A percentile compares a stretch with the other conserved stretches of the same genome.
Conservation (phyloP, 1,284 basidiomycete species). For the Grifola frondosa region DNA sequence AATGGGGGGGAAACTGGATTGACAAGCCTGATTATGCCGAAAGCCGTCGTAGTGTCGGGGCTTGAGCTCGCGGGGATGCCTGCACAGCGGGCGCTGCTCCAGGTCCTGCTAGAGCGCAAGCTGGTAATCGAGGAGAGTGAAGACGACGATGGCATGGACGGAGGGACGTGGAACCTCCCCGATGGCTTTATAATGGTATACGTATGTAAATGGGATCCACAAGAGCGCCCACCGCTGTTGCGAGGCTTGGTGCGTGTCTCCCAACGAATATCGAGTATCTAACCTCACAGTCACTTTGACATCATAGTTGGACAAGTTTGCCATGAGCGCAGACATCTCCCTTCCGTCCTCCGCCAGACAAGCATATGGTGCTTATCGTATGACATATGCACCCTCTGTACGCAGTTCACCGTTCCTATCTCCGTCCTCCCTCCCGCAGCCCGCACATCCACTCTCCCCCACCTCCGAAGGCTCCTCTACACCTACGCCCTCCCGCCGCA, state of each 20-base stretch:
- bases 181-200: conserved; percentile 70
- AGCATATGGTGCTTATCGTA: conserved; percentile 24
- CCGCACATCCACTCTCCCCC: conserved; percentile 28
- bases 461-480: conserved; percentile 23
- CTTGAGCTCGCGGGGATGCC: conserved; percentile 57
- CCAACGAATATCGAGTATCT: neutral
- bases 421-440: conserved; percentile 36
- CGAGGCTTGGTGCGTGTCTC: conserved; percentile 53
- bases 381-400: conserved; percentile 22
- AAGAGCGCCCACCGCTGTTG: conserved; percentile 63
- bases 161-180: conserved; percentile 58
- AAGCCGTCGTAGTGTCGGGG: conserved; percentile 67
- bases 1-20: conserved; percentile 15
- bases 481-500: conserved; percentile 20
- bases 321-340: conserved; percentile 63
- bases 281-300: neutral
- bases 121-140: conserved; percentile 45
- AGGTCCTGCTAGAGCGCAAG: conserved; percentile 50
- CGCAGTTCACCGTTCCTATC: conserved; percentile 33
- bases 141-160: conserved; percentile 20
- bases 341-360: conserved; percentile 25
- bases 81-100: conserved; percentile 60
- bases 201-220: conserved; percentile 61
- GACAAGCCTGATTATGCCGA: conserved; percentile 43
- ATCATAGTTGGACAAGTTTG: conserved; percentile 69